Evolutionary conservation across 2,329 filamentous ascomycete species (phyloP).

Genomic region (Myriosclerotinia duriaeana): DNA sequence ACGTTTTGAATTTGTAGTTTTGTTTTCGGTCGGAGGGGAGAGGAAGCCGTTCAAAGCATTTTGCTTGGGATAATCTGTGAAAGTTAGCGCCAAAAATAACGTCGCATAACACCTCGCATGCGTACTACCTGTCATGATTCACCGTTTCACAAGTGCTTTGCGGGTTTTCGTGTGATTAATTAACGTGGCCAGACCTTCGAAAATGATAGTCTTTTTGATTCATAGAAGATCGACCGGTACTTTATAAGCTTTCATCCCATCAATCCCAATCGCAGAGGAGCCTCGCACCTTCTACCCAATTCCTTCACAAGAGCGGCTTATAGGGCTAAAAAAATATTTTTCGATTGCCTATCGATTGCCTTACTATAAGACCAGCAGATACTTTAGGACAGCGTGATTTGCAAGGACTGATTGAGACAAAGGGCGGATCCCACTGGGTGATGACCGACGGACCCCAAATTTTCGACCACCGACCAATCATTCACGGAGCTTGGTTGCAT

Average conservation of each 20-base stretch:
- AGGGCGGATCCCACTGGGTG: neutral
- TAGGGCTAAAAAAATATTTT: neutral
- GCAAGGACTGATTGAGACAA: slow-evolving; percentile 3
- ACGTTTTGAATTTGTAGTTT: neutral
- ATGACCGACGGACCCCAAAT: neutral
- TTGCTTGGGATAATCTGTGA: neutral
- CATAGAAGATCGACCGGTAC: too few relatives aligned
- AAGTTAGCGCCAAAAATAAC: neutral
- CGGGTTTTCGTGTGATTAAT: neutral
- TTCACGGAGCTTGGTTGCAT: neutral
- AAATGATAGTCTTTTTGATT: neutral
- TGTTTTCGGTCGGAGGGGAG: neutral
- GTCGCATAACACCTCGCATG: neutral
- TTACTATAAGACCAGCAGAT: neutral
- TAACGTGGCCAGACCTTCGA: neutral
- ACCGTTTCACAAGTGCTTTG: neutral
- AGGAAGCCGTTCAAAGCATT: neutral
- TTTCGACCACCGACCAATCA: neutral
- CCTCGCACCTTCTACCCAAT: neutral
- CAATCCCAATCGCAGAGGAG: neutral
- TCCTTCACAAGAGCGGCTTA: neutral
- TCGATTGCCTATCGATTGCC: neutral
- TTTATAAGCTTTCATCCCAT: slow-evolving; percentile 1
- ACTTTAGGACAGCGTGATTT: too few relatives aligned
- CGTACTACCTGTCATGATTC: slow-evolving; percentile 5